Conservation (phyloP, 1,284 basidiomycete genomes). For the Ustilago tritici region DNA sequence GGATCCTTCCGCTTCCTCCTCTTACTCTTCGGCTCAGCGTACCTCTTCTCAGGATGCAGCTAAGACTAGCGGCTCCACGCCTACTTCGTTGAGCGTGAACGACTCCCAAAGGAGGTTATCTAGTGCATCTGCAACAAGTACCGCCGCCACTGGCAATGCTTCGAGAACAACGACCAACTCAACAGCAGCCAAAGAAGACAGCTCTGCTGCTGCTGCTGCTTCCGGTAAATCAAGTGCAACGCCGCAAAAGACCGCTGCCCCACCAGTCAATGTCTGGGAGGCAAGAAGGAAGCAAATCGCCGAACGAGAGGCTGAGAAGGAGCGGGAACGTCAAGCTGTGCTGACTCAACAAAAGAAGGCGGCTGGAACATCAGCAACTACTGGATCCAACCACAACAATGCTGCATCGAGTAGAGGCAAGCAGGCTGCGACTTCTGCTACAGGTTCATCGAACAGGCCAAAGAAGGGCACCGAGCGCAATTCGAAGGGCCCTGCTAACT, state of each 20-base stretch:
- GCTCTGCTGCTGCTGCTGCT: constrained; percentile 5
- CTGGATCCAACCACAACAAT: constrained; percentile 1
- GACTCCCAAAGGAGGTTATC: constrained; percentile 14
- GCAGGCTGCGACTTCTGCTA: not conserved
- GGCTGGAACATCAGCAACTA: constrained; percentile 3
- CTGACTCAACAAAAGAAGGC: constrained; percentile 26
- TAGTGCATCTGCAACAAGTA: constrained; percentile 11
- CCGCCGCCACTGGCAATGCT: constrained; percentile 7
- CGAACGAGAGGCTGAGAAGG: constrained; percentile 44
- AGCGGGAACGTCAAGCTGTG: constrained; percentile 24
- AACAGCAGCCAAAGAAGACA: constrained; percentile 3
- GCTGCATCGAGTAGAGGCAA: constrained; percentile 1
- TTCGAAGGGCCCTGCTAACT: constrained; percentile 12
- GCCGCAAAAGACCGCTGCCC: constrained; percentile 7
- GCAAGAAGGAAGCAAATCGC: constrained; percentile 50
- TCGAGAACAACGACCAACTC: not conserved
- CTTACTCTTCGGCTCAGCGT: constrained; percentile 14
- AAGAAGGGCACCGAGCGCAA: constrained; percentile 24
- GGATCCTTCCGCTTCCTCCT: constrained; percentile 7
- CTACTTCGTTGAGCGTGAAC: constrained; percentile 5
- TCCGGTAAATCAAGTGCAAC: not conserved
- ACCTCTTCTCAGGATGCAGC: not conserved
- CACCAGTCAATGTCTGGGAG: constrained; percentile 58
- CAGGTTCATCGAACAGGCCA: not conserved
- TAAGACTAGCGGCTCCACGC: constrained; percentile 7